Percentiles rank a stretch among this genome's conserved stretches.
Conservation (phyloP, 306 rosid genomes). For the Arachis stenosperma region DNA sequence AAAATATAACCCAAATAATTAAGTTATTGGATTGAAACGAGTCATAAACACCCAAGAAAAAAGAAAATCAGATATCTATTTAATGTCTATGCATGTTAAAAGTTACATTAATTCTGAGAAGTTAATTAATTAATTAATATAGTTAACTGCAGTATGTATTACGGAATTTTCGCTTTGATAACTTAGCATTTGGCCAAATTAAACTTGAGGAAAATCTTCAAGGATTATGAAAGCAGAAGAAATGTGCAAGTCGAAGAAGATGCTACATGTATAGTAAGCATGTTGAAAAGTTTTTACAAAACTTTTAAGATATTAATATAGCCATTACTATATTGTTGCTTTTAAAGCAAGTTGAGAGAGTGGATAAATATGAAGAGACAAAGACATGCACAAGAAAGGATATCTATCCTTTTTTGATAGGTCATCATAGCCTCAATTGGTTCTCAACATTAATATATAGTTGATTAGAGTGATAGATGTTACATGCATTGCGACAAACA, state of each 20-base stretch:
- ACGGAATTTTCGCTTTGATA: no score
- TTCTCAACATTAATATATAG: no score
- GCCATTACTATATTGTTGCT: background rate
- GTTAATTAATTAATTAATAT: no score
- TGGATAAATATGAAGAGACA: constrained; percentile 19
- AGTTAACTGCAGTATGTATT: no score
- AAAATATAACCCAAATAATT: no score
- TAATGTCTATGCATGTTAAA: no score
- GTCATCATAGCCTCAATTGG: constrained; percentile 7
- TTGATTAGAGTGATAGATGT: no score
- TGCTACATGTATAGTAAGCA: background rate
- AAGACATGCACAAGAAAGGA: background rate
- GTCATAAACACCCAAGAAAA: no score
- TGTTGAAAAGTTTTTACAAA: constrained; percentile 9
- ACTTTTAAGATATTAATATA: constrained; percentile 15
- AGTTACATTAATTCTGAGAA: no score
- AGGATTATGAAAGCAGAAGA: background rate
- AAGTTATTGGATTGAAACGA: no score
- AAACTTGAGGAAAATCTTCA: background rate
- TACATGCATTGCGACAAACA: no score
- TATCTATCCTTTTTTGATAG: constrained; percentile 32
- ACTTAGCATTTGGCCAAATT: background rate
- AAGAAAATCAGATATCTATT: no score
- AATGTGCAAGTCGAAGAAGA: background rate
- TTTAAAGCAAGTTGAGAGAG: constrained; percentile 23